Evolutionary conservation across 23 red algal species (phyloP).

Genomic region (Cyanidiococcus yangmingshanensis): DNA sequence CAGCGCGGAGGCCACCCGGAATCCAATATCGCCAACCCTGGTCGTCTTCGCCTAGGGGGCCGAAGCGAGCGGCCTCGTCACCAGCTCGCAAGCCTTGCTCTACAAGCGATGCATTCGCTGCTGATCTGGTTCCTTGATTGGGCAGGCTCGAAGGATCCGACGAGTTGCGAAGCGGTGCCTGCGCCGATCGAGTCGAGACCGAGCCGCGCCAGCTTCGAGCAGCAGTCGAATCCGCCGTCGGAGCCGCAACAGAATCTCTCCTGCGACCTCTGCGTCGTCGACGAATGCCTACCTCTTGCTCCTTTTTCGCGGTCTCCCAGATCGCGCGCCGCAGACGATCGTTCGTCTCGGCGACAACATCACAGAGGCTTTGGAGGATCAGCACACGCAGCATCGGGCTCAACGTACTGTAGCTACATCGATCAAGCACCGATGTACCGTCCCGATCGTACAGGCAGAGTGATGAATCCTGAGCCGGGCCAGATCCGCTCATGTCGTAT

Average conservation of each 20-base stretch:
- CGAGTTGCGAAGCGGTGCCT: background rate
- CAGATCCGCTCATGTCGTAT: background rate
- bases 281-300: background rate
- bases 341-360: background rate
- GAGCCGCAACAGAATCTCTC: background rate
- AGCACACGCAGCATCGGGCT: background rate
- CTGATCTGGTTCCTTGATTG: background rate
- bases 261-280: background rate
- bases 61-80: background rate
- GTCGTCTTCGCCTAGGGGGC: background rate
- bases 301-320: background rate
- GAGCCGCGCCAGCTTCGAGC: background rate
- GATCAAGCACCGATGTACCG: background rate
- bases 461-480: background rate
- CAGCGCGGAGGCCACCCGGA: background rate
- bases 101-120: background rate
- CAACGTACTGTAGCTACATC: background rate
- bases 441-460: background rate
- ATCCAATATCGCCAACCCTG: slow-evolving; percentile 2
- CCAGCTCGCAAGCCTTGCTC: background rate
- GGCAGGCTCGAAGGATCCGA: background rate
- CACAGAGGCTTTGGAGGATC: background rate
- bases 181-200: background rate
- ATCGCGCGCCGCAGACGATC: background rate
- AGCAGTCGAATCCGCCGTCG: background rate